Base-by-base conservation (phyloP, 1,284 basidiomycete genomes). In the Boletellus deceptivus region DNA sequence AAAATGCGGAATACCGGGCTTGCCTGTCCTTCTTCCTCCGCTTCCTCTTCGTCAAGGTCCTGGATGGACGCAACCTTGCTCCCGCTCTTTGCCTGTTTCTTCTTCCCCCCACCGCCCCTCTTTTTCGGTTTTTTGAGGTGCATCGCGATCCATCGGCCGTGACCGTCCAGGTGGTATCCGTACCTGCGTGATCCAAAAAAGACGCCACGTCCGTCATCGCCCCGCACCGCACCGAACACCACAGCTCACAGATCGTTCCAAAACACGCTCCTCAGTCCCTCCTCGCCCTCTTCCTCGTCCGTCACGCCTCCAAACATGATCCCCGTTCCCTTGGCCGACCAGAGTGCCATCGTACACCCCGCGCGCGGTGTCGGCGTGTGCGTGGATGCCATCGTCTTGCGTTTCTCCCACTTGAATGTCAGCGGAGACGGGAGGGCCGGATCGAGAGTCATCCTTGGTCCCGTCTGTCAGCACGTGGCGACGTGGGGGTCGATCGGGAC, bases 271-370 rank as follows among this genome's bases (percentile, higher is more conserved):
- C 93, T 88, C 59, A 98, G 70, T 1, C 82, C 86, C 65, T 97
- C 94, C 65, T 97, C 94, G 52, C 82, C 81, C 25, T 78, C 84
- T 62, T 97, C 94, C 54, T 93, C 89, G 61, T 98, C 94, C 6
- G 86, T 88, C 0, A 97, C 94, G 6, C 94, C 94, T 13, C 93
- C 94, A 62, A 97, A 98, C 45, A 95, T 70, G 1, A 97, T 75
- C 1, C 92, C 93, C 61, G 83, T 87, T 24, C 73, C 76, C 57
- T 79, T 83, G 13, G 78, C 67, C 11, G 71, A 59, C 93, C 92
- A 95, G 1, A 87, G 67, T 0, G 88, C 73, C 92, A 94, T 94
- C 3, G 91, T 93, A 59, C 87, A 91, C 1, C 92, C 92, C 0
- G 85, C 89, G 1, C 91, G 80, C 3, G 84, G 66, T 0, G 80